phyloP scores from a whole-genome alignment of 2,329 filamentous ascomycete species.

The Hymenoscyphus salicellus region DNA sequence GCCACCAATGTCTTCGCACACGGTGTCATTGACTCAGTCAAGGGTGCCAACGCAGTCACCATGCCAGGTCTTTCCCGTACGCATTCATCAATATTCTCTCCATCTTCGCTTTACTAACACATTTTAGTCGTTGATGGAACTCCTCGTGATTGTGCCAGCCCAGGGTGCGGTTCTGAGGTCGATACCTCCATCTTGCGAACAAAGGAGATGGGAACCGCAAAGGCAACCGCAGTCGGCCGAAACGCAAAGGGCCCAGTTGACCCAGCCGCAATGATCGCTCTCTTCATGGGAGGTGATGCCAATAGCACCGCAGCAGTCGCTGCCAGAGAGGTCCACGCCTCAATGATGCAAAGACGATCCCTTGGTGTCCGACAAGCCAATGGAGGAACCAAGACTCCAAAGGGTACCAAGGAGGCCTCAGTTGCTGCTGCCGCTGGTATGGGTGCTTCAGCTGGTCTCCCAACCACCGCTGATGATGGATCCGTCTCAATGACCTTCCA shows the following conservation, averaged over 20 bases:
- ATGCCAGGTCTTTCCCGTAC: slow-evolving; percentile 60
- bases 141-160: slow-evolving; percentile 62
- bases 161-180: slow-evolving; percentile 60
- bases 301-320: slow-evolving; percentile 38
- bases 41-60: slow-evolving; percentile 56
- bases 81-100: slow-evolving; percentile 20
- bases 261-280: slow-evolving; percentile 53
- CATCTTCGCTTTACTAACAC: slow-evolving; percentile 3
- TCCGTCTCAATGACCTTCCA: slow-evolving; percentile 62
- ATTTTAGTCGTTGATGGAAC: slow-evolving; percentile 59
- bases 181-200: slow-evolving; percentile 69
- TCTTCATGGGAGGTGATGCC: slow-evolving; percentile 54
- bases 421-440: slow-evolving; percentile 54
- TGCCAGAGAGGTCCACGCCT: slow-evolving; percentile 71
- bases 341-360: slow-evolving; percentile 49
- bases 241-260: slow-evolving; percentile 57
- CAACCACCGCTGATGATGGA: slow-evolving; percentile 59
- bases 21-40: slow-evolving; percentile 52
- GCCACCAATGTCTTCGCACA: slow-evolving; percentile 49
- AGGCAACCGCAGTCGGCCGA: slow-evolving; percentile 59
- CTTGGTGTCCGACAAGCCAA: slow-evolving; percentile 32
- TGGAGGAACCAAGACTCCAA: slow-evolving; percentile 46
- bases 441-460: slow-evolving; percentile 52
- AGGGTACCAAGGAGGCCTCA: slow-evolving; percentile 48
- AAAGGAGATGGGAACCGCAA: slow-evolving; percentile 52